Evolutionary conservation across 306 rosid genomes (phyloP).

Genomic region (Prunus armeniaca): DNA sequence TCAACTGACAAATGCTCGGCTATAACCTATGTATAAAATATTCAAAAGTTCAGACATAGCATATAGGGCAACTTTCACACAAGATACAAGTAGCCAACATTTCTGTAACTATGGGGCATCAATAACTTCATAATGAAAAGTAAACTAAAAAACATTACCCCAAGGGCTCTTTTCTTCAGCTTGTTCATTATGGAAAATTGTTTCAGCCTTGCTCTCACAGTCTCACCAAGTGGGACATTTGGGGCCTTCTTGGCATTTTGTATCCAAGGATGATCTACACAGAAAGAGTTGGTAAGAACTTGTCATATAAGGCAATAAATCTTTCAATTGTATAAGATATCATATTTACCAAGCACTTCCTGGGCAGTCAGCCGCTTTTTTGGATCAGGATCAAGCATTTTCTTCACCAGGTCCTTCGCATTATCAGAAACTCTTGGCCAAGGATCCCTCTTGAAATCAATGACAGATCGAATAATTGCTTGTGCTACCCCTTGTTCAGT

Average conservation of each 20-base stretch:
- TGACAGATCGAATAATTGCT: conserved; percentile 49
- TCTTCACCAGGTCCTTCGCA: conserved; percentile 48
- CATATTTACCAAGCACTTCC: conserved; percentile 38
- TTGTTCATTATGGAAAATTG: conserved; percentile 65
- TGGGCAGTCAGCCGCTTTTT: conserved; percentile 48
- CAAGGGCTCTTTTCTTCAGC: conserved; percentile 57
- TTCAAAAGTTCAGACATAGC: neutral
- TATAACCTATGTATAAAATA: conserved; percentile 38
- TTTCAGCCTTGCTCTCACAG: conserved; percentile 58
- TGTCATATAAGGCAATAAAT: neutral
- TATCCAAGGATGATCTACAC: conserved; percentile 56
- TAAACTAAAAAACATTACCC: conserved; percentile 34
- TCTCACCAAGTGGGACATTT: conserved; percentile 58
- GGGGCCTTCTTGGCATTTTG: conserved; percentile 63
- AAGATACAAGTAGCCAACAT: neutral
- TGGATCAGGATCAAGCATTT: conserved; percentile 52
- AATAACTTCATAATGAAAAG: neutral
- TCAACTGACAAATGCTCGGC: conserved; percentile 59
- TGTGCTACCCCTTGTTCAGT: conserved; percentile 62
- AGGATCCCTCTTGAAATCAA: conserved; percentile 57
- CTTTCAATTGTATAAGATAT: neutral
- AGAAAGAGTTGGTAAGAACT: neutral
- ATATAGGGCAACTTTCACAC: neutral
- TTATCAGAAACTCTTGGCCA: conserved; percentile 55
- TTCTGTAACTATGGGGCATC: neutral